A percentile compares a stretch with the other conserved stretches of the same genome.
Conservation (phyloP, 495 filamentous ascomycete genomes). For the Penicillium parvum region DNA sequence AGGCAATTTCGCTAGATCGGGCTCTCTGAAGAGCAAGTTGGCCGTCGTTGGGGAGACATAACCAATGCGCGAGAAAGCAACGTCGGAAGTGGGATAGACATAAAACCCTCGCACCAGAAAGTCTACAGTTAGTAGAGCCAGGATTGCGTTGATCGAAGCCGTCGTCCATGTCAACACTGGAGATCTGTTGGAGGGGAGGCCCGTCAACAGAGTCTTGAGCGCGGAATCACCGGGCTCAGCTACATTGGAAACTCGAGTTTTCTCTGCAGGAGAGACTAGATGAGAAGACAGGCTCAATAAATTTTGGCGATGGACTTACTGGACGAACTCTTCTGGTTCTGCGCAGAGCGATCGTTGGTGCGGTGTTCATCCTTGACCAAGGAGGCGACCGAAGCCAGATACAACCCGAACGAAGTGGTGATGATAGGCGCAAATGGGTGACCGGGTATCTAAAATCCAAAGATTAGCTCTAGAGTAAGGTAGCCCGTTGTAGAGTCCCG, state of each 20-base stretch:
- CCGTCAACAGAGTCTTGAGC: slow-evolving; percentile 65
- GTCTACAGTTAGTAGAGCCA: slow-evolving; percentile 66
- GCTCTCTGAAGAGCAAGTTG: slow-evolving; percentile 79
- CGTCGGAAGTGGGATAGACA: slow-evolving; percentile 64
- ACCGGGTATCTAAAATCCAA: slow-evolving; percentile 53
- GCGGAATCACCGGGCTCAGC: slow-evolving; percentile 27
- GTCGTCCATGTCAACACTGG: slow-evolving; percentile 56
- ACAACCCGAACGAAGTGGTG: slow-evolving; percentile 67
- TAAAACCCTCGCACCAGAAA: slow-evolving; percentile 64
- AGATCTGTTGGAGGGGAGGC: slow-evolving; percentile 60
- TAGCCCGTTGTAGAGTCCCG: slow-evolving; percentile 4
- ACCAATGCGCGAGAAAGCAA: slow-evolving; percentile 79
- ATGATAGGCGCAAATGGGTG: slow-evolving; percentile 60
- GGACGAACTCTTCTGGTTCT: slow-evolving; percentile 4
- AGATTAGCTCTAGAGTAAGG: slow-evolving; percentile 1
- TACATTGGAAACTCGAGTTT: background rate
- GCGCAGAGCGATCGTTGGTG: slow-evolving; percentile 1
- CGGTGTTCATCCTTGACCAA: slow-evolving; percentile 22
- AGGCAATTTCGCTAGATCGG: slow-evolving; percentile 67
- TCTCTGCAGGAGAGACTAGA: background rate
- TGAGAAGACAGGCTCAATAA: background rate
- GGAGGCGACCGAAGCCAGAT: slow-evolving; percentile 58
- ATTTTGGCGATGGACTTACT: slow-evolving; percentile 1
- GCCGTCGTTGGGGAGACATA: slow-evolving; percentile 80
- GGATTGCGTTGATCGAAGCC: slow-evolving; percentile 62